Evolutionary conservation across 192 early-diverging fungal genomes (phyloP), one percentile per base, ranked within the genome.

Genomic region (Coemansia furcata): DNA sequence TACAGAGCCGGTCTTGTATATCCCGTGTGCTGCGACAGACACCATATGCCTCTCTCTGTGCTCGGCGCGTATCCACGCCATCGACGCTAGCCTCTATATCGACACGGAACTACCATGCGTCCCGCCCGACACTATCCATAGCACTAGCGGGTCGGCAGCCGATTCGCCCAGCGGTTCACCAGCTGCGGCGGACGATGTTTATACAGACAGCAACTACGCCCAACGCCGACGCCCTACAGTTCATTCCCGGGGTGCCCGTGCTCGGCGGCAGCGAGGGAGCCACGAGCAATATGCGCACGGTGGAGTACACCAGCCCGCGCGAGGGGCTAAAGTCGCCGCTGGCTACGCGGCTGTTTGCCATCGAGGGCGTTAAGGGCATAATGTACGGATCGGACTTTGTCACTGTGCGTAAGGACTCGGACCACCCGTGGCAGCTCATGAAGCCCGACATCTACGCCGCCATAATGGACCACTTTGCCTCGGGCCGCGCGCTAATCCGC

Each of bases 371-470:
- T 26, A 72, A 83, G 14, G 89, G 90, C 12, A 91, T 99, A 3
- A 91, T 99, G 65, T 95, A 92, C 62, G 94, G 95, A 32, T 83
- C 89, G 7, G 97, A 99, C 72, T 98, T 97, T 84, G 89, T 99
- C 71, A 96, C 96, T 3, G 88, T 99, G 71, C 91, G 92, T 59
- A 98, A 97, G 78, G 89, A 96, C 66, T 73, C 85, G 43, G 91
- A 92, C 62, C 88, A 85, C n/a, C 88, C 91, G 60, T 99, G 98
- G 98, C 94, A 93, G 78, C 77, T 99, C 62, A 92, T 99, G 90
- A 98, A 98, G 69, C 97, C 97, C 11, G 97, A 99, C 44, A 86
- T 99, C 37, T 99, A 97, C 67, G 90, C 91, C 3, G 86, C 91
- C 50, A 98, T 99, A 62, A 98, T 98, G 95, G 92, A 95, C 55